phyloP scores from a whole-genome alignment of 2,329 filamentous ascomycete genomes.

The Elsinoe batatas region DNA sequence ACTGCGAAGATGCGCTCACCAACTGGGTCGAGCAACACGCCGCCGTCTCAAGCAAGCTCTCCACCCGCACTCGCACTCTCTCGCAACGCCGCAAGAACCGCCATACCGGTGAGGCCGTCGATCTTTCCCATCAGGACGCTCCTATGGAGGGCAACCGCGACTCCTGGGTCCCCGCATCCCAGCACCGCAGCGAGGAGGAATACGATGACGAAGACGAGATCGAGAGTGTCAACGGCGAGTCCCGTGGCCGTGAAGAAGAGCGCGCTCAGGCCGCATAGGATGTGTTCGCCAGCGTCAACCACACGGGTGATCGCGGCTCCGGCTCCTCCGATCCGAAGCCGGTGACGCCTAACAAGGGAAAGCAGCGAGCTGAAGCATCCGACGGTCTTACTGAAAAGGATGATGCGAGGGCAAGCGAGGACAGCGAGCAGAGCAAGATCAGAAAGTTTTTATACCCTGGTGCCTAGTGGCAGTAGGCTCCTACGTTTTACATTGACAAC shows the following conservation, averaged over 20 bases:
- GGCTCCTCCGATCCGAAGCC: neutral
- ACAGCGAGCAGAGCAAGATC: neutral
- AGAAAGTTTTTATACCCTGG: conserved; percentile 10
- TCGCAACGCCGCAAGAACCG: conserved; percentile 68
- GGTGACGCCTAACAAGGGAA: neutral
- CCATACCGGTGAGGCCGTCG: conserved; percentile 59
- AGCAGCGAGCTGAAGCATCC: neutral
- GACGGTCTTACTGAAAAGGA: neutral
- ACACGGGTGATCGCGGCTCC: neutral
- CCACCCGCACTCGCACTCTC: conserved; percentile 74
- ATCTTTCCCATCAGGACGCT: conserved; percentile 73
- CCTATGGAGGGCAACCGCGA: conserved; percentile 59
- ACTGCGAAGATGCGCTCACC: conserved; percentile 93
- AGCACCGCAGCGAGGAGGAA: conserved; percentile 51
- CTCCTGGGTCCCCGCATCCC: conserved; percentile 71
- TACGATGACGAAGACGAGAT: conserved; percentile 57
- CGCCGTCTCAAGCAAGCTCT: conserved; percentile 77
- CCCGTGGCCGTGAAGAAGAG: conserved; percentile 40
- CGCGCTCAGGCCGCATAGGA: conserved; percentile 24
- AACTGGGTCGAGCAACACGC: conserved; percentile 94
- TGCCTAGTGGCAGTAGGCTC: conserved; percentile 9
- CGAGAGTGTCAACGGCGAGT: conserved; percentile 37
- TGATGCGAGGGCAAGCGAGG: neutral
- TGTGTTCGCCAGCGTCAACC: neutral
- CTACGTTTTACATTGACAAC: neutral